Percentiles rank a stretch among this genome's conserved stretches.
Evolutionary conservation across 2,329 filamentous ascomycete genomes (phyloP).

Genomic region (Tolypocladium nubicola): DNA sequence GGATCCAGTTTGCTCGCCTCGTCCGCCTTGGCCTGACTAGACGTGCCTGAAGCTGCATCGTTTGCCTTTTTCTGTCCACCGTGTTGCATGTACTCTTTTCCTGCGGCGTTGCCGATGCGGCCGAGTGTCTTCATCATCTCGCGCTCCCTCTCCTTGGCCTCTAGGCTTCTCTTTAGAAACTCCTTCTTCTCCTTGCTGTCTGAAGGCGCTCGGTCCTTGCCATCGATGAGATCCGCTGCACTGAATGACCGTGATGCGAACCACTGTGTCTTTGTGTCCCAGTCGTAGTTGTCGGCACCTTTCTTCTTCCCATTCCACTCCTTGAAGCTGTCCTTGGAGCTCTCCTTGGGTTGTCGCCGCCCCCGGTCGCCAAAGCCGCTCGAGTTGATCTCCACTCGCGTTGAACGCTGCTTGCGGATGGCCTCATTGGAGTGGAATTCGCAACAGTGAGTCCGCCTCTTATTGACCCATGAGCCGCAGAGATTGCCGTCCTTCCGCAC

Average conservation of each 20-base stretch:
- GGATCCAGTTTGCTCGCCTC: slow-evolving; percentile 29
- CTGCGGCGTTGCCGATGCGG: slow-evolving; percentile 52
- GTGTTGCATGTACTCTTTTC: slow-evolving; percentile 57
- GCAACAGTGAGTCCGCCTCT: slow-evolving; percentile 79
- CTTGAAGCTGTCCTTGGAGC: slow-evolving; percentile 3
- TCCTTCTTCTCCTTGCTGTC: slow-evolving; percentile 55
- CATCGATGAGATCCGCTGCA: slow-evolving; percentile 54
- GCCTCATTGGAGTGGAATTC: slow-evolving; percentile 85
- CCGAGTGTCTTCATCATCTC: slow-evolving; percentile 61
- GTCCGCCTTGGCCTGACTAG: slow-evolving; percentile 9
- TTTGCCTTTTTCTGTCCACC: slow-evolving; percentile 10
- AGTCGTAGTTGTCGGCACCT: slow-evolving; percentile 39
- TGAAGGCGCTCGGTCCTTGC: slow-evolving; percentile 44
- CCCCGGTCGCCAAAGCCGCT: slow-evolving; percentile 37
- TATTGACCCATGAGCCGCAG: slow-evolving; percentile 81
- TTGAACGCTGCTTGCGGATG: slow-evolving; percentile 54
- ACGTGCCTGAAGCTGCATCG: slow-evolving; percentile 2
- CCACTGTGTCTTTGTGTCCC: slow-evolving; percentile 45
- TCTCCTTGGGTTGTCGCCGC: slow-evolving; percentile 17
- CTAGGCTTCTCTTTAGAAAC: slow-evolving; percentile 51
- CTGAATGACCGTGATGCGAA: slow-evolving; percentile 41
- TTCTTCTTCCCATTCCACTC: slow-evolving; percentile 9
- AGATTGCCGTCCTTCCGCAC: slow-evolving; percentile 73
- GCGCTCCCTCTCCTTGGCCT: slow-evolving; percentile 59
- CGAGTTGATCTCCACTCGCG: slow-evolving; percentile 70